Percentiles rank a stretch among this genome's conserved stretches.
Evolutionary conservation across 495 filamentous ascomycete species (phyloP).

Genomic region (Penicillium samsonianum): DNA sequence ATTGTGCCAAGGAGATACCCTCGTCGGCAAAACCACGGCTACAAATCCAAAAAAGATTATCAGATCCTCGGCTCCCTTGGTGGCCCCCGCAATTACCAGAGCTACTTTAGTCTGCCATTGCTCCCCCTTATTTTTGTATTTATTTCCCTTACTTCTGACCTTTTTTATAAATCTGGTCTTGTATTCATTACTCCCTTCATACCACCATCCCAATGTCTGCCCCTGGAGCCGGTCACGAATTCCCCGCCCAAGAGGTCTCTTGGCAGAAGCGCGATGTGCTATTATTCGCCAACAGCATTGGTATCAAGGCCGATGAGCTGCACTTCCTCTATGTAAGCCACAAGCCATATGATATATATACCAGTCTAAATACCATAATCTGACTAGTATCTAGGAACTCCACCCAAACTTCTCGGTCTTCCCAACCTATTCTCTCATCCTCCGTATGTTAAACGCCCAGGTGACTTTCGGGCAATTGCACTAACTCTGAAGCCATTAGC

Average conservation of each 20-base stretch:
- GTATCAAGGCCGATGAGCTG: slow-evolving; percentile 78
- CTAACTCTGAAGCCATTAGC: slow-evolving; percentile 43
- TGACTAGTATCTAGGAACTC: slow-evolving; percentile 60
- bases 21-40: slow-evolving; percentile 23
- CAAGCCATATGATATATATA: neutral
- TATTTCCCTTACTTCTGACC: slow-evolving; percentile 1
- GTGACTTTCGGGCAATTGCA: neutral
- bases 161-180: neutral
- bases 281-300: slow-evolving; percentile 86
- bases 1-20: slow-evolving; percentile 15
- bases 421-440: slow-evolving; percentile 82
- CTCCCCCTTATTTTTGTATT: slow-evolving; percentile 7
- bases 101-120: slow-evolving; percentile 22
- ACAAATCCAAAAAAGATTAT: slow-evolving; percentile 24
- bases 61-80: slow-evolving; percentile 34
- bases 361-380: neutral
- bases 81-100: slow-evolving; percentile 28
- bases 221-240: slow-evolving; percentile 79
- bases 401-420: slow-evolving; percentile 82
- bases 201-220: slow-evolving; percentile 40
- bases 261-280: slow-evolving; percentile 87
- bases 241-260: slow-evolving; percentile 66
- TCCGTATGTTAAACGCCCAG: slow-evolving; percentile 53
- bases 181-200: slow-evolving; percentile 3
- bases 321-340: slow-evolving; percentile 80